Percentiles rank a stretch among this genome's conserved stretches.
Conservation (phyloP, 768 basidiomycete genomes). For the Podaxis carcinomalis region DNA sequence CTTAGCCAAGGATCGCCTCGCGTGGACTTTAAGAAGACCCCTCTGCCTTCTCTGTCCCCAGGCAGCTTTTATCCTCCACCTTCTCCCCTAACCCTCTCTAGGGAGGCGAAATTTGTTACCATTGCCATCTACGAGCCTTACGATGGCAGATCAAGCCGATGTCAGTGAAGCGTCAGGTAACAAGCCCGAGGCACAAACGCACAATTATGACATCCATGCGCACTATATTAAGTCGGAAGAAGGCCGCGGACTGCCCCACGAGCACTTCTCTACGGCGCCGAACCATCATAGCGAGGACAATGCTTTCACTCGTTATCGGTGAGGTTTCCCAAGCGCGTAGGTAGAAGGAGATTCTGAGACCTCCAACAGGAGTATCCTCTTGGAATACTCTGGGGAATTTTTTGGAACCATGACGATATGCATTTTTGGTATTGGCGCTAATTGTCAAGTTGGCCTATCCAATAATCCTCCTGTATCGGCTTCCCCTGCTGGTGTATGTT, state of each 20-base stretch:
- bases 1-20: background rate
- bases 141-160: background rate
- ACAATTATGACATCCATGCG: background rate
- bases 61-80: background rate
- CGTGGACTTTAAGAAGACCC: background rate
- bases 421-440: slow-evolving; percentile 47
- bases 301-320: slow-evolving; percentile 1
- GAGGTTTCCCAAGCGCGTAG: background rate
- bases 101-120: background rate
- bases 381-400: slow-evolving; percentile 41
- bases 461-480: slow-evolving; percentile 32
- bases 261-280: background rate
- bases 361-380: slow-evolving; percentile 2
- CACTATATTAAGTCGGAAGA: background rate
- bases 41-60: background rate
- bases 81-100: background rate
- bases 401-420: slow-evolving; percentile 49
- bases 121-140: background rate
- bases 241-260: background rate
- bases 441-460: slow-evolving; percentile 49
- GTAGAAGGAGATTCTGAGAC: background rate
- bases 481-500: slow-evolving; percentile 46
- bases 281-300: background rate
- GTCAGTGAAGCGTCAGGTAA: background rate
- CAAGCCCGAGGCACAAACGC: background rate